A percentile compares a stretch with the other conserved stretches of the same genome.
Evolutionary conservation across 2,329 filamentous ascomycete genomes (phyloP).

Genomic region (Mycosphaerella sp.): DNA sequence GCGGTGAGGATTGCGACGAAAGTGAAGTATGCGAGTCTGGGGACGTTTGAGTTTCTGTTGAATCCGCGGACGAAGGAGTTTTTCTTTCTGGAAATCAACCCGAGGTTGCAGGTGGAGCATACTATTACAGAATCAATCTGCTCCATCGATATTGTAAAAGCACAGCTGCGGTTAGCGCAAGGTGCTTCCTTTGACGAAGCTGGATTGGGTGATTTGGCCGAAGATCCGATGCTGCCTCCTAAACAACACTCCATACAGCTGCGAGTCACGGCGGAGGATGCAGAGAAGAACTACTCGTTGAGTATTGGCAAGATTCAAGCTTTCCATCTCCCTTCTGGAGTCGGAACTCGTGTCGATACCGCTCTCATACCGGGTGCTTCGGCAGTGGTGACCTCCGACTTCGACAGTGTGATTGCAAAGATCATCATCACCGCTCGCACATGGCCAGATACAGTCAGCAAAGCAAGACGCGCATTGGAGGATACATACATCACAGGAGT

Average conservation of each 20-base stretch:
- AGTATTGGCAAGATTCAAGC: conserved; percentile 54
- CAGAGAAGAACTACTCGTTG: conserved; percentile 48
- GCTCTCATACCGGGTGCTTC: conserved; percentile 42
- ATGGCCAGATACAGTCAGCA: conserved; percentile 49
- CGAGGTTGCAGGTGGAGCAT: conserved; percentile 56
- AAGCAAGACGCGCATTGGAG: conserved; percentile 49
- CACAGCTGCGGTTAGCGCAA: conserved; percentile 50
- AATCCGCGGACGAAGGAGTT: conserved; percentile 45
- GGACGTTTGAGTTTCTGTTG: conserved; percentile 60
- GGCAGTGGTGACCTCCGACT: conserved; percentile 48
- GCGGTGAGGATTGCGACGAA: conserved; percentile 48
- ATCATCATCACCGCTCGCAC: conserved; percentile 50
- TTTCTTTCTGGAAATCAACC: conserved; percentile 57
- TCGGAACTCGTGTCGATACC: conserved; percentile 54
- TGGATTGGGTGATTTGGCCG: conserved; percentile 23
- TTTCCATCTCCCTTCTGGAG: conserved; percentile 51
- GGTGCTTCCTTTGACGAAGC: conserved; percentile 38
- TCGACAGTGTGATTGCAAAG: conserved; percentile 55
- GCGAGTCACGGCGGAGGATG: conserved; percentile 53
- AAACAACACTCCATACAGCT: conserved; percentile 48
- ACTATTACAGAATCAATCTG: conserved; percentile 55
- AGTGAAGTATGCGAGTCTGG: conserved; percentile 52
- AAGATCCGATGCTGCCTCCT: conserved; percentile 36
- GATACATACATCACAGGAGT: conserved; percentile 53
- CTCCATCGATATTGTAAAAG: conserved; percentile 49